Base-by-base conservation (phyloP, 257 asterid species). In the Nicotiana obtusifolia region DNA sequence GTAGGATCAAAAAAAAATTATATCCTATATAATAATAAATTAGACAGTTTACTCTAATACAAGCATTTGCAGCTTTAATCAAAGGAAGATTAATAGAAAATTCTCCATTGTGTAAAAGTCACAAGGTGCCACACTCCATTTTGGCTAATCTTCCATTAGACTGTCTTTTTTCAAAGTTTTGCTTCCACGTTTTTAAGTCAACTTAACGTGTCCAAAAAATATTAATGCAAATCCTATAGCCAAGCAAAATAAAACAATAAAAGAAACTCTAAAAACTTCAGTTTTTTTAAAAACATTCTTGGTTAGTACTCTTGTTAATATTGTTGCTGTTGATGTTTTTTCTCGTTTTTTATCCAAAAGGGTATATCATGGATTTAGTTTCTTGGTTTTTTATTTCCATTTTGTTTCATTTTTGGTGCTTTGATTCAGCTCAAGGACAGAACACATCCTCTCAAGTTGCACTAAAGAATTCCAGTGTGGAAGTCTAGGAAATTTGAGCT, bases 131-230 rank as follows among this genome's bases (percentile, higher is more conserved):
- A 41, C 31, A 71, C 20, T 28, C 78, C 20, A 71, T 41, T 71
- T 44, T 33, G 28, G 59, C 78, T 35, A 71, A 71, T 71, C 37
- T 71, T 71, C 59, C 35, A 71, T 71, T 59, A 71, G 22, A 71
- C 30, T 71, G 35, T 71, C 7, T 71, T 41, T 44, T 59, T 41
- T 71, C 78, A 71, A 71, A 71, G 59, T 41, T 59, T 71, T 71
- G 78, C 26, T 71, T 71, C 78, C 78, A 15, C 78, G 41, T 71
- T 59, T 44, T 1, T 41, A 30, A 71, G 78, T 71, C 78, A 71
- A 71, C 57, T 44, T 44, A 44, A 71, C 59, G 59, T 22, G 78
- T 71, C 78, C 13, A 71, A 41, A 41, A 22, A 26, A 71, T 20
- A 20, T 71, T 41, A 44, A 44, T 44, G 35, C 59, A 44, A 8